phyloP scores from a whole-genome alignment of 2,329 filamentous ascomycete genomes.

The Colletotrichum gloeosporioides region DNA sequence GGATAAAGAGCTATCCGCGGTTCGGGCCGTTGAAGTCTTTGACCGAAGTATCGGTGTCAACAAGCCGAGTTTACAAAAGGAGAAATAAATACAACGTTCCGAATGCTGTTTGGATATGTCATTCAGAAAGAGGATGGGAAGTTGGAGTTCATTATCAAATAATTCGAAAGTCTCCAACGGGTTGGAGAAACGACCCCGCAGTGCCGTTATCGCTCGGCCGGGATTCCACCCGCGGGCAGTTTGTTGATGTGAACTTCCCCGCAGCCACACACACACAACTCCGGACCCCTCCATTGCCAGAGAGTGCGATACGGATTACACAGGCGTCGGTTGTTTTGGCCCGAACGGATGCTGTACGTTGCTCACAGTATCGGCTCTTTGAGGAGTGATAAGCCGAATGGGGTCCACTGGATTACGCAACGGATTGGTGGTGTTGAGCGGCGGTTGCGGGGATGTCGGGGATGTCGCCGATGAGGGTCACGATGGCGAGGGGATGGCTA shows the following conservation, averaged over 20 bases:
- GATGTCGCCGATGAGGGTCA: neutral
- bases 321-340: neutral
- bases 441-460: neutral
- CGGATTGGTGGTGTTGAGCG: neutral
- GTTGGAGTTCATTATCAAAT: neutral
- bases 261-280: neutral
- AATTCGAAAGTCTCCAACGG: neutral
- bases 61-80: neutral
- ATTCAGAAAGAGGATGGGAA: neutral
- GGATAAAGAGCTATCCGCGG: neutral
- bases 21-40: neutral
- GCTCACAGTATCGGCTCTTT: neutral
- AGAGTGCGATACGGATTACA: neutral
- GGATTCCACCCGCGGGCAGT: neutral
- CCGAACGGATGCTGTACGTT: neutral
- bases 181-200: neutral
- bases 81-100: neutral
- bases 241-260: neutral
- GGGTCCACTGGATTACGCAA: neutral
- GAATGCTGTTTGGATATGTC: accelerated
- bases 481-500: neutral
- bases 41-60: neutral
- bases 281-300: neutral
- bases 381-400: neutral
- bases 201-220: conserved; percentile 4